These are phyloP conservation scores for Arthrobotrys sphaeroides DNA, from an alignment of 2,329 filamentous ascomycete species.

Conservation along the genomic window DNA sequence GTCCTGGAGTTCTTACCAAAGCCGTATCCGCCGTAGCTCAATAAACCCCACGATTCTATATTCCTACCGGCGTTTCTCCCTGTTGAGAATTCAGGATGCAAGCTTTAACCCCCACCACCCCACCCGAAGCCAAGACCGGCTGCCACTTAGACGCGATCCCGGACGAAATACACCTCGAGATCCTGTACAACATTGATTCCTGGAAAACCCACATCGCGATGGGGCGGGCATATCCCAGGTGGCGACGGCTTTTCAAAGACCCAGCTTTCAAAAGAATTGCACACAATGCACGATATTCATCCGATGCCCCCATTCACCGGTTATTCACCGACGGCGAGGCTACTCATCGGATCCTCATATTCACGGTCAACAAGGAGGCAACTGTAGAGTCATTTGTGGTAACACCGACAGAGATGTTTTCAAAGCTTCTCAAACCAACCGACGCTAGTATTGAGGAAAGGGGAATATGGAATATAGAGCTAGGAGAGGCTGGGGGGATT, in stretches of 20 bases:
- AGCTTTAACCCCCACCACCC: background rate
- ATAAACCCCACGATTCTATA: no score
- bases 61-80: no score
- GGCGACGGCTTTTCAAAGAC: background rate
- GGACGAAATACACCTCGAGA: conserved; percentile 5
- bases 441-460: conserved; percentile 7
- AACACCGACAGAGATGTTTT: background rate
- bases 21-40: no score
- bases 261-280: background rate
- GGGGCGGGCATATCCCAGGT: background rate
- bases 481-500: background rate
- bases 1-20: no score
- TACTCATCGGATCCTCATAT: background rate
- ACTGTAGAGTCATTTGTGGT: background rate
- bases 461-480: conserved; percentile 10
- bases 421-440: background rate
- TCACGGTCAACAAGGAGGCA: background rate
- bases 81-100: background rate
- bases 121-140: background rate
- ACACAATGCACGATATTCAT: conserved; percentile 5
- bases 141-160: background rate
- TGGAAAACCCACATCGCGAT: conserved; percentile 12
- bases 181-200: conserved; percentile 2
- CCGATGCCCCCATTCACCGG: background rate
- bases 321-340: conserved; percentile 4